A percentile compares a stretch with the other conserved stretches of the same genome.
phyloP scores from a whole-genome alignment of 257 asterid genomes.

The Pogostemon cablin region DNA sequence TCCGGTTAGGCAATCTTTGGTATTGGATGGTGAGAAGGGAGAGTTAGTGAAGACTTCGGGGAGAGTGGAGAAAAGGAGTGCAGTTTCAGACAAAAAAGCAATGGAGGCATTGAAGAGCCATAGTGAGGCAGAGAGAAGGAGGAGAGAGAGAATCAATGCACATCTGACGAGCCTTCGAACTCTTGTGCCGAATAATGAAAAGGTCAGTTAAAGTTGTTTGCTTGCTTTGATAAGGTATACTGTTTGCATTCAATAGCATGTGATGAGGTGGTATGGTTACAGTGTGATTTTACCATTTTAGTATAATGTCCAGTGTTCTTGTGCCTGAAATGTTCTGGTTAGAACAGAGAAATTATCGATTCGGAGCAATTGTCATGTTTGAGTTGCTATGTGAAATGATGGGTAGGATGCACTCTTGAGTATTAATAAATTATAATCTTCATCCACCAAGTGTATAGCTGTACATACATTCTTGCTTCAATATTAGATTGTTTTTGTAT shows the following conservation, averaged over 20 bases:
- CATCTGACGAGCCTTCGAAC: conserved; percentile 66
- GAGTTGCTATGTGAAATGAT: neutral
- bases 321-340: neutral
- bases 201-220: conserved; percentile 51
- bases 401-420: neutral
- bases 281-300: neutral
- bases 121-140: conserved; percentile 88
- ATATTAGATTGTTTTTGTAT: neutral
- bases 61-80: conserved; percentile 48
- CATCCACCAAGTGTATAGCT: neutral
- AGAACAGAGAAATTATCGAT: neutral
- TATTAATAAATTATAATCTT: neutral
- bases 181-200: conserved; percentile 66
- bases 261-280: neutral
- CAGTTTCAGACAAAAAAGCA: conserved; percentile 51
- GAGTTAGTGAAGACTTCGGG: conserved; percentile 56
- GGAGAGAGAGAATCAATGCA: conserved; percentile 86
- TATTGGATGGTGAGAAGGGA: conserved; percentile 57
- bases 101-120: conserved; percentile 80
- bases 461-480: neutral
- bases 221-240: conserved; percentile 12
- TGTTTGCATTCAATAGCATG: conserved; percentile 1
- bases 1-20: conserved; percentile 45
- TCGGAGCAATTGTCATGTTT: neutral
- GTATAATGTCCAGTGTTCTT: neutral